Evolutionary conservation across 2,329 filamentous ascomycete species (phyloP).

Genomic region (Clarireedia homoeocarpa): DNA sequence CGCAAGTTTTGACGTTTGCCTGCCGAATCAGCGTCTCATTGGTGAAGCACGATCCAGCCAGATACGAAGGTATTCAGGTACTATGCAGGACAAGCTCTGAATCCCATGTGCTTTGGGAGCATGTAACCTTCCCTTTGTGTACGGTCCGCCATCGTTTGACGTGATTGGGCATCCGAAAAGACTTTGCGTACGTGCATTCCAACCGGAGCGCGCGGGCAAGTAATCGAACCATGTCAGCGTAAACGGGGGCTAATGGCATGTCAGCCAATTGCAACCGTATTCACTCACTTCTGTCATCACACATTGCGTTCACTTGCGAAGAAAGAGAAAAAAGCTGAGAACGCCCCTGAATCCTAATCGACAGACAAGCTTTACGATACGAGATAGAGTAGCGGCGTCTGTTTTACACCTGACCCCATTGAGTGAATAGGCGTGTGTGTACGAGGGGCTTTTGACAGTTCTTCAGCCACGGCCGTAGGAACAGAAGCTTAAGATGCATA

Average conservation of each 20-base stretch:
- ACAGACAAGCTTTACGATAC: not conserved
- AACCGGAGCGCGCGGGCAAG: not conserved
- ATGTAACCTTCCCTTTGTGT: not conserved
- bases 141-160: not conserved
- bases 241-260: not conserved
- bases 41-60: not conserved
- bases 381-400: not conserved
- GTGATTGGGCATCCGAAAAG: not conserved
- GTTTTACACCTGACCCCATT: not conserved
- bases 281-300: not conserved
- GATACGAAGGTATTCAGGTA: not conserved
- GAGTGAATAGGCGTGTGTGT: not conserved
- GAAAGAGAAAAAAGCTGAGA: not conserved
- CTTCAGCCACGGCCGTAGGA: not conserved
- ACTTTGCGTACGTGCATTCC: not conserved
- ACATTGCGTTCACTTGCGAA: not conserved
- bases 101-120: not conserved
- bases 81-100: not conserved
- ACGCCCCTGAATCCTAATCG: not conserved
- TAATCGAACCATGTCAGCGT: not conserved
- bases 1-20: not conserved
- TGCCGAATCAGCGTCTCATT: not conserved
- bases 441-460: not conserved
- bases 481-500: not conserved
- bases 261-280: not conserved